A percentile compares a stretch with the other conserved stretches of the same genome.
Evolutionary conservation across 305 asterid genomes (phyloP).

Genomic region (Coffea humblotiana): DNA sequence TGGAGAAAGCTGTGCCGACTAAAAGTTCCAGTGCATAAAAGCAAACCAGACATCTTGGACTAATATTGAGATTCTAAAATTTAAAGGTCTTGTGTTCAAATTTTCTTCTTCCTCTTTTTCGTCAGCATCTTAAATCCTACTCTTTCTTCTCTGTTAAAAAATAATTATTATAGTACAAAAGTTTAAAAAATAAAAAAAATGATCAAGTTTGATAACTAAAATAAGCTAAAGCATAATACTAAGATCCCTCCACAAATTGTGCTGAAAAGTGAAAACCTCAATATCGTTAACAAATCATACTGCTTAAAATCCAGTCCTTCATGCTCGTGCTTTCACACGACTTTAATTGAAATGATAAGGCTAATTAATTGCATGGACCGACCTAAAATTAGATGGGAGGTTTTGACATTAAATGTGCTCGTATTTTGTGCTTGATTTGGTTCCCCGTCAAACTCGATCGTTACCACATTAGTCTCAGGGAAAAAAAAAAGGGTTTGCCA

Average conservation of each 20-base stretch:
- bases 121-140: too few species aligned
- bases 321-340: neutral
- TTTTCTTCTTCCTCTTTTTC: too few species aligned
- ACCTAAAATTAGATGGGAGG: neutral
- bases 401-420: neutral
- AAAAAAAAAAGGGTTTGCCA: too few species aligned
- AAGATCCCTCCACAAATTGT: neutral
- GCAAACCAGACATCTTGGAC: too few species aligned
- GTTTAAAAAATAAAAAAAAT: too few species aligned
- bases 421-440: neutral
- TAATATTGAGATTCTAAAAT: too few species aligned
- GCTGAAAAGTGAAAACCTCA: neutral
- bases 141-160: too few species aligned
- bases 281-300: neutral
- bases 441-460: neutral
- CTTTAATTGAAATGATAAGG: neutral
- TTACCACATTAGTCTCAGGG: neutral
- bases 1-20: too few species aligned
- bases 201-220: too few species aligned
- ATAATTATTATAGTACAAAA: too few species aligned
- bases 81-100: too few species aligned
- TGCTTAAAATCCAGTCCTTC: neutral
- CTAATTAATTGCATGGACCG: neutral
- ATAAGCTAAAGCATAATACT: neutral
- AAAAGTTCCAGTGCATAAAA: too few species aligned